A percentile compares a stretch with the other conserved stretches of the same genome.
Evolutionary conservation across 1,139 yeast species (phyloP).

Genomic region (Wickerhamomyces sp.): DNA sequence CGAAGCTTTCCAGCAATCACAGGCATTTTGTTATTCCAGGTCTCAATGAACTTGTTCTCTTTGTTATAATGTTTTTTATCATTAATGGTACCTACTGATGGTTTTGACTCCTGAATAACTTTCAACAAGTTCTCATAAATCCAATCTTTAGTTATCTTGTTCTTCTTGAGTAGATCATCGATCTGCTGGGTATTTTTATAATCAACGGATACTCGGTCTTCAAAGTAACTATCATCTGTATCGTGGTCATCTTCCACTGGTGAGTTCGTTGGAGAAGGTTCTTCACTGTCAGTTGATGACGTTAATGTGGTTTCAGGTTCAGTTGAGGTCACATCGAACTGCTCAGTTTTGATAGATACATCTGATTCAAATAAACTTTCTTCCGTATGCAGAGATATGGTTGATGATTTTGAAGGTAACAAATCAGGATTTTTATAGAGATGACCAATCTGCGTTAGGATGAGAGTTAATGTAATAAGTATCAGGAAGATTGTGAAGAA

Average conservation of each 20-base stretch:
- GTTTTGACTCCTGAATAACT: conserved; percentile 12
- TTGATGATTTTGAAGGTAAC: background rate
- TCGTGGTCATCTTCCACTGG: background rate
- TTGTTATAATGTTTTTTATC: conserved; percentile 20
- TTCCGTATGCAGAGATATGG: background rate
- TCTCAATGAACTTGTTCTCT: conserved; percentile 8
- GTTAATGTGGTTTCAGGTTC: background rate
- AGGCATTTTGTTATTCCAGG: conserved; percentile 19
- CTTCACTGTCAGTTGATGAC: background rate
- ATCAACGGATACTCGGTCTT: background rate
- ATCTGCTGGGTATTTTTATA: background rate
- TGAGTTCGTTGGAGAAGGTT: background rate
- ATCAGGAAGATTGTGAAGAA: background rate
- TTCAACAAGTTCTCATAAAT: conserved; percentile 12
- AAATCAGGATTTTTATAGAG: background rate
- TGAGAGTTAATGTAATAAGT: background rate
- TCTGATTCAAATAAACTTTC: background rate
- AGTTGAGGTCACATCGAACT: background rate
- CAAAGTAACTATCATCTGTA: background rate
- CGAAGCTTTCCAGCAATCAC: conserved; percentile 21
- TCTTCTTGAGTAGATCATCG: conserved; percentile 2
- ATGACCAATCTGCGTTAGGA: background rate
- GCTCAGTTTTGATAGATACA: background rate
- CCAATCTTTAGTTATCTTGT: conserved; percentile 2
- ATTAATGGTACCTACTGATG: conserved; percentile 16